Evolutionary conservation across 78 protist species (phyloP), one percentile per base, ranked within the genome.

Genomic region (Dictyostelium capitatum): DNA sequence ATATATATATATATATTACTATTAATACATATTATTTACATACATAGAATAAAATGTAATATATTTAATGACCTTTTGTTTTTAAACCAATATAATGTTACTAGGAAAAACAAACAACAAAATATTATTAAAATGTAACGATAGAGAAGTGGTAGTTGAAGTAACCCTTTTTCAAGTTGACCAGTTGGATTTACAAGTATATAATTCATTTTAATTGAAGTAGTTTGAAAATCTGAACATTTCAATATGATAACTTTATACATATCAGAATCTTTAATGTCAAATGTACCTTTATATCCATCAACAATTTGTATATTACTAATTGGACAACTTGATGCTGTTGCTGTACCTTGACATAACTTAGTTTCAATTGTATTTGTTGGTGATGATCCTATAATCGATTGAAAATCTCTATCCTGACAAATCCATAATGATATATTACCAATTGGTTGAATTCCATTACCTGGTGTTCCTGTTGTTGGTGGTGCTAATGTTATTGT

Each of bases 171-270:
- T 17, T 81, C 53, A 0, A 87, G 25, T 43, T 84, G 91, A 9
- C 92, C 92, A 20, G 37, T 46, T n/a, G 79, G 78, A 62, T 87
- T 87, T 25, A 32, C 64, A 12, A 87, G 53, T 0, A 25, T 25
- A 32, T 77, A 87, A 19, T 67, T 11, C 14, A 87, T n/a, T 12
- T 79, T 17, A 0, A 87, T 9, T 0, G 37, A 25, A 0, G 78
- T 82, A 0, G 17, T 15, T 50, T 48, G 17, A 20, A 1, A 1
- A 59, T 56, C 85, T 1, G 8, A 25, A 48, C 92, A 87, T 8
- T 87, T 87, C 15, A 87, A 73, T 6, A 87, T n/a, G 11, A 87
- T 87, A 23, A 87, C 37, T 51, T 83, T 41, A 23, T 87, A 87
- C 72, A 87, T 54, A 46, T 77, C 83, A 4, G 82, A 41, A 30